phyloP scores from a whole-genome alignment of 2,329 filamentous ascomycete genomes.

The Colletotrichum sp. region DNA sequence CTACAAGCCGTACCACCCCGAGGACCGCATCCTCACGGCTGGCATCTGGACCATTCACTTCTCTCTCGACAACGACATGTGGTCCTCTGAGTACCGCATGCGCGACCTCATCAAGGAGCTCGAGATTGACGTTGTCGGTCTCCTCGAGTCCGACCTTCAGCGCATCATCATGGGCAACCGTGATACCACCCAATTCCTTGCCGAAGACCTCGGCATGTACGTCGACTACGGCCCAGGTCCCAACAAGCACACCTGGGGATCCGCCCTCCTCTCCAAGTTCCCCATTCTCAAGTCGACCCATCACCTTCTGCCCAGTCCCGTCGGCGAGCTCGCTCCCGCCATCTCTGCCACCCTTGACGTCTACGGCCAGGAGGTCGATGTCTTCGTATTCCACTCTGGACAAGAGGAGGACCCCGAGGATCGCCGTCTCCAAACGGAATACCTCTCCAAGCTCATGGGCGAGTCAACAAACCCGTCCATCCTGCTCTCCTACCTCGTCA shows the following conservation, averaged over 20 bases:
- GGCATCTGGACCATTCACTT: constrained; percentile 99
- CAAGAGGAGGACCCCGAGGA: constrained; percentile 97
- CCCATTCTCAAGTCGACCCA: constrained; percentile 97
- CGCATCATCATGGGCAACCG: constrained; percentile 99
- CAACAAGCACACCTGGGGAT: constrained; percentile 99
- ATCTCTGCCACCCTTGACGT: constrained; percentile 97
- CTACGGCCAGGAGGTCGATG: constrained; percentile 87
- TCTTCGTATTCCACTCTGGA: constrained; percentile 98
- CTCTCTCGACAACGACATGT: constrained; percentile 97
- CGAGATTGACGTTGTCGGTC: constrained; percentile 97
- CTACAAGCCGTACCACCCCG: constrained; percentile 86
- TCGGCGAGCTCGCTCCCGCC: constrained; percentile 92
- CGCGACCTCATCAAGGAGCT: constrained; percentile 88
- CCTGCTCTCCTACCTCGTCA: constrained; percentile 90
- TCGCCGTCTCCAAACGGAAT: constrained; percentile 83
- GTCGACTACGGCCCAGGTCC: constrained; percentile 96
- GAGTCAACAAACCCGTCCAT: constrained; percentile 80
- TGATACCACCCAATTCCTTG: constrained; percentile 92
- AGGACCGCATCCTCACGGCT: constrained; percentile 87
- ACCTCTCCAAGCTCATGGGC: constrained; percentile 88
- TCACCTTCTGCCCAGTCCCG: constrained; percentile 90
- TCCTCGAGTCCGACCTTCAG: constrained; percentile 91
- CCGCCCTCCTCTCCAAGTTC: constrained; percentile 93
- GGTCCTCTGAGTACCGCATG: constrained; percentile 94
- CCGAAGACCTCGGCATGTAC: constrained; percentile 98